Evolutionary conservation across 2,329 filamentous ascomycete genomes (phyloP).

Genomic region (Trichoderma polysporum): DNA sequence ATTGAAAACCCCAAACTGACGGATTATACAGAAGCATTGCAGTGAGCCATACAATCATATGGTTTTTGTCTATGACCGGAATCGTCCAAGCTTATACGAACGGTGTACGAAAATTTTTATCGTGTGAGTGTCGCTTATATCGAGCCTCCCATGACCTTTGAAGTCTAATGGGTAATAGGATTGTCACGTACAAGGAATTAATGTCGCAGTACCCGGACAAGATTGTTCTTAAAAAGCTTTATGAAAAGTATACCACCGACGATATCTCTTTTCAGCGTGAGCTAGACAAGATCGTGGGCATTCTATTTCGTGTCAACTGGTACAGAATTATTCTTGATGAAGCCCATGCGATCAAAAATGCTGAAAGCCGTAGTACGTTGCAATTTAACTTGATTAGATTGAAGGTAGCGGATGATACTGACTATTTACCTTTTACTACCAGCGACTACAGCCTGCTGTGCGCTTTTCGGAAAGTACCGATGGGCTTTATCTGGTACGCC

Average conservation of each 20-base stretch:
- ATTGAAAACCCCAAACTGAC: neutral
- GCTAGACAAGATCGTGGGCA: slow-evolving; percentile 25
- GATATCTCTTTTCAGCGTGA: slow-evolving; percentile 37
- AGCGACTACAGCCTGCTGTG: slow-evolving; percentile 29
- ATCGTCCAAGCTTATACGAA: neutral
- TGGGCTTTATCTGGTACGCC: slow-evolving; percentile 42
- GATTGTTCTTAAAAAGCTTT: neutral
- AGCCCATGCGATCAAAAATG: slow-evolving; percentile 56
- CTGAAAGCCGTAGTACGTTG: slow-evolving; percentile 32
- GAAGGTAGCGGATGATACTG: neutral
- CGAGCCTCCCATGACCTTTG: rapidly evolving
- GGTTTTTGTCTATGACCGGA: neutral
- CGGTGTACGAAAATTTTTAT: neutral
- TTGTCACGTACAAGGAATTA: slow-evolving; percentile 34
- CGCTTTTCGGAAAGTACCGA: slow-evolving; percentile 31
- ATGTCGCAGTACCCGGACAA: slow-evolving; percentile 22
- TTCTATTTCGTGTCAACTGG: slow-evolving; percentile 39
- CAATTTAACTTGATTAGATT: neutral
- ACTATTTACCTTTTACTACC: neutral
- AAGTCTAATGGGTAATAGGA: slow-evolving; percentile 16
- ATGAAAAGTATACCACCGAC: neutral
- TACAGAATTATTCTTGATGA: slow-evolving; percentile 58
- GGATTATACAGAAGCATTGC: neutral
- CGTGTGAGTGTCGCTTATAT: neutral
- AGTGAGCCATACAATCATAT: neutral